Base-by-base conservation (phyloP, 1,284 basidiomycete genomes). In the Trametes sp. region DNA sequence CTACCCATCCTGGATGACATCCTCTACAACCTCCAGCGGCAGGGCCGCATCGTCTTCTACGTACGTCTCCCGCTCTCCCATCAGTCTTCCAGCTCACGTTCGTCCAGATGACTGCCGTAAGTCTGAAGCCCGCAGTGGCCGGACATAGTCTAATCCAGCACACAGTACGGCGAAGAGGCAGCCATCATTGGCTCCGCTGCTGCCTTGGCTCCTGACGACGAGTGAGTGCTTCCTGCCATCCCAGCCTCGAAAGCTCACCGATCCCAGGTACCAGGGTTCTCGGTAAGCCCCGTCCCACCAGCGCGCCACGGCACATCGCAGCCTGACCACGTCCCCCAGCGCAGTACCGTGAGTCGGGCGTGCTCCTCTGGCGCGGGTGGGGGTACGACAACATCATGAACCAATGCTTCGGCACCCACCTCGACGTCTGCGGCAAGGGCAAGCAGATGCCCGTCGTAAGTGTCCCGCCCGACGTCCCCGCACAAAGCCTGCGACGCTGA, bases 11-110 rank as follows among this genome's bases (percentile, higher is more conserved):
- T 97, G 72, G 95, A 98, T 78, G 95, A 90, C 67, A 82, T 96
- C 28, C 82, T 98, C 23, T 94, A 96, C 78, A 96, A 96, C 72
- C 88, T 96, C 2, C 95, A 98, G 75, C 85, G 95, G 19, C 95
- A 98, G 77, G 95, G 95, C 29, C 94, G 96, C 73, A 95, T 96
- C 70, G 94, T 93, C 6, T 98, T 98, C 78, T 96, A 96, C 77
- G 94, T 95, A 72, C 72, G 88, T 81, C 23, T 16, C 59, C 48
- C 54, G 21, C 7, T 26, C 36, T 48, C 26, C 16, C 33, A 55
- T 60, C 44, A 13, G 19, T 21, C 35, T 10, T 21, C 7, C 11
- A 24, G 36, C 52, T 57, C 48, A 56, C 46, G 28, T 23, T 35
- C 29, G 36, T 28, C 53, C 26, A 70, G 70, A 62, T 65, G 57